Evolutionary conservation across 306 rosid species (phyloP).

Genomic region (Ammopiptanthus mongolicus): DNA sequence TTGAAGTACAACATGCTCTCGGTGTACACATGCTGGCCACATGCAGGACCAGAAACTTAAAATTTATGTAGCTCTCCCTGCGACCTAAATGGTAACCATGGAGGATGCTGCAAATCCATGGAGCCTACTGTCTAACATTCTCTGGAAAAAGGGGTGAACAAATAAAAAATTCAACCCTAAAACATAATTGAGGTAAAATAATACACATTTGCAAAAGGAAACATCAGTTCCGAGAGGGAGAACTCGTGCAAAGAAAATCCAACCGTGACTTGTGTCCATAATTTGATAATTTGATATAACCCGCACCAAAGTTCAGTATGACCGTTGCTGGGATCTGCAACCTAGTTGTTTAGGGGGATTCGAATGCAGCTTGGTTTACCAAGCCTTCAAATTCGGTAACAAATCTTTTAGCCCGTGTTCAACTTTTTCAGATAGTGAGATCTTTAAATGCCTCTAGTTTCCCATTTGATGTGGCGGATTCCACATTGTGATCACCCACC

Average conservation of each 20-base stretch:
- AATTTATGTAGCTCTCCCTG: slow-evolving; percentile 37
- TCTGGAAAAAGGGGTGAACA: slow-evolving; percentile 29
- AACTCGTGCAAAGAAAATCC: slow-evolving; percentile 25
- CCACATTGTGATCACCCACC: slow-evolving; percentile 24
- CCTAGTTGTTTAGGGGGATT: background rate
- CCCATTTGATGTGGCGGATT: slow-evolving; percentile 53
- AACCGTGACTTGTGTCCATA: background rate
- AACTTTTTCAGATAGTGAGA: slow-evolving; percentile 40
- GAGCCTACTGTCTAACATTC: slow-evolving; percentile 32
- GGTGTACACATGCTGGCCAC: slow-evolving; percentile 29
- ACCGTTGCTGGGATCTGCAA: slow-evolving; percentile 25
- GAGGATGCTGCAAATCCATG: slow-evolving; percentile 24
- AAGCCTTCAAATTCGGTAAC: slow-evolving; percentile 1
- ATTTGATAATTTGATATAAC: slow-evolving; percentile 24
- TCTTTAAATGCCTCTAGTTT: slow-evolving; percentile 58
- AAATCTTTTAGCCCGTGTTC: background rate
- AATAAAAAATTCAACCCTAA: slow-evolving; percentile 42
- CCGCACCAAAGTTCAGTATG: slow-evolving; percentile 7
- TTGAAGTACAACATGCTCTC: slow-evolving; percentile 45
- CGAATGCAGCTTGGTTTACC: slow-evolving; percentile 24
- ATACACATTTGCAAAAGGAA: slow-evolving; percentile 64
- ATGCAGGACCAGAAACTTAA: slow-evolving; percentile 35
- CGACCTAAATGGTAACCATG: slow-evolving; percentile 26
- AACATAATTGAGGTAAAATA: slow-evolving; percentile 31
- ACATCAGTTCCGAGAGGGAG: slow-evolving; percentile 28